These are phyloP conservation scores for Cryptococcus depauperatus DNA, from an alignment of 1,284 basidiomycete genomes.

Conservation along the genomic window DNA sequence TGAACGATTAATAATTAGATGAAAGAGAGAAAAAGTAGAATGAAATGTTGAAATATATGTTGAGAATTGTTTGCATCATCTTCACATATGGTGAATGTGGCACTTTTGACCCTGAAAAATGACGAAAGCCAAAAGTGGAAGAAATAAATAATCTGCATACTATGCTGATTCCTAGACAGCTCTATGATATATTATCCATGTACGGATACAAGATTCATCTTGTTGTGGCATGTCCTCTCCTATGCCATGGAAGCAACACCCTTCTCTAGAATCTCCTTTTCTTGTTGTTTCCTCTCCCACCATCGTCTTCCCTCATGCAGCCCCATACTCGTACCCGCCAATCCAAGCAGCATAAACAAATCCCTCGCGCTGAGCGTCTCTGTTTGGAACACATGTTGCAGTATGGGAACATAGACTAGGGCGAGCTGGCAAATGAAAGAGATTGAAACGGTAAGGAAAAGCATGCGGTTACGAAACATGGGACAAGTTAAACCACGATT, in stretches of 20 bases:
- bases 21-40: too few relatives aligned
- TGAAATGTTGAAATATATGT: too few relatives aligned
- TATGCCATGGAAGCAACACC: slow-evolving; percentile 9
- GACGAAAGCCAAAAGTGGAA: too few relatives aligned
- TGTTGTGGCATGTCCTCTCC: too few relatives aligned
- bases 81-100: too few relatives aligned
- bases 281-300: slow-evolving; percentile 57
- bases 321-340: slow-evolving; percentile 61
- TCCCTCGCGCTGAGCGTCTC: slow-evolving; percentile 65
- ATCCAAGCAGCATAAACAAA: slow-evolving; percentile 60
- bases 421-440: slow-evolving; percentile 75
- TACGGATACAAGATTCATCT: too few relatives aligned
- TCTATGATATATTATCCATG: too few relatives aligned
- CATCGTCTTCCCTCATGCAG: slow-evolving; percentile 72
- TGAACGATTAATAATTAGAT: too few relatives aligned
- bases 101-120: too few relatives aligned
- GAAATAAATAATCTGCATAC: too few relatives aligned
- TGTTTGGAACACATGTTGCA: slow-evolving; percentile 92
- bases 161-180: too few relatives aligned
- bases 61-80: too few relatives aligned
- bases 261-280: slow-evolving; percentile 27
- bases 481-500: slow-evolving; percentile 81
- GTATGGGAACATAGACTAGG: slow-evolving; percentile 79
- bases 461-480: slow-evolving; percentile 75
- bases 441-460: slow-evolving; percentile 73